phyloP scores from a whole-genome alignment of 2,329 filamentous ascomycete species.

The Colletotrichum sojae region DNA sequence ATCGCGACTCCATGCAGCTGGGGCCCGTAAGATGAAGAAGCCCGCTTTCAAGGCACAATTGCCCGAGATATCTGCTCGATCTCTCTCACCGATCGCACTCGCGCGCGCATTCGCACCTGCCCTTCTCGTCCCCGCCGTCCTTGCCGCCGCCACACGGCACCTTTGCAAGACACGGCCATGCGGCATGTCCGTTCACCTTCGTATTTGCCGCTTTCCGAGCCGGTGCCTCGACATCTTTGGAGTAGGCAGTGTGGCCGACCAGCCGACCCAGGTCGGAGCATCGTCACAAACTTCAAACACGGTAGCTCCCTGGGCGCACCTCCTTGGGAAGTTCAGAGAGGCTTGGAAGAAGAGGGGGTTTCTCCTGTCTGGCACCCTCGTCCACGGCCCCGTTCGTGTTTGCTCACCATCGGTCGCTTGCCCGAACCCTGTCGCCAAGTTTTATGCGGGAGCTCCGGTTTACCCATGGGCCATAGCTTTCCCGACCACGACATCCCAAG shows the following conservation, averaged over 20 bases:
- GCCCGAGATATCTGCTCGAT: conserved; percentile 29
- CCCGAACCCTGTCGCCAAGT: conserved; percentile 31
- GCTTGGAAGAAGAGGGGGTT: conserved; percentile 15
- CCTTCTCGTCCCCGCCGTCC: too few relatives aligned
- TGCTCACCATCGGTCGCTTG: conserved; percentile 21
- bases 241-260: conserved; percentile 12
- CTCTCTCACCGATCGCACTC: background rate
- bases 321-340: background rate
- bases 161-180: conserved; percentile 7
- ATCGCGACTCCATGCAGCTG: conserved; percentile 7
- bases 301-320: conserved; percentile 14
- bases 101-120: background rate
- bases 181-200: conserved; percentile 23
- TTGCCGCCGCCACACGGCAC: conserved; percentile 1
- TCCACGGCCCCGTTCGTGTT: conserved; percentile 24
- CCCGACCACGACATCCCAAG: conserved; percentile 22
- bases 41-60: conserved; percentile 29
- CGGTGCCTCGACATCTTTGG: background rate
- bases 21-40: conserved; percentile 12
- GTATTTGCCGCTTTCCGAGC: conserved; percentile 1
- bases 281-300: conserved; percentile 34
- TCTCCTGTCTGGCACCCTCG: conserved; percentile 24
- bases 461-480: conserved; percentile 11
- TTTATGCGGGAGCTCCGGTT: conserved; percentile 23
- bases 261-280: conserved; percentile 23